Conservation (phyloP, 164 flowering plant genomes). For the Vitis amurensis region DNA sequence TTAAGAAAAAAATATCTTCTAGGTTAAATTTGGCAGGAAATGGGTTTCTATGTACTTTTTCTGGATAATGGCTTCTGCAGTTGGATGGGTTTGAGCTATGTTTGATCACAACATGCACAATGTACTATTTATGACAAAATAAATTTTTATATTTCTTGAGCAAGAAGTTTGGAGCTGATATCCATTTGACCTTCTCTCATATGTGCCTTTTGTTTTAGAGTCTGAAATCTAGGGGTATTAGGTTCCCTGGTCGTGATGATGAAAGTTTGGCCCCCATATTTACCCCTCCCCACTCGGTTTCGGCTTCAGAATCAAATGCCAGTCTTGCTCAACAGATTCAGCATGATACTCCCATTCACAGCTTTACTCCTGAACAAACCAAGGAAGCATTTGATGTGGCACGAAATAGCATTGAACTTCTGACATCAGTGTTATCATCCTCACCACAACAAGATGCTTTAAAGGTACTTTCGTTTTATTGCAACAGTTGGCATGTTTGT, state of each 20-base stretch:
- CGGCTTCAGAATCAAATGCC: conserved; percentile 43
- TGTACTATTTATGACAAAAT: neutral
- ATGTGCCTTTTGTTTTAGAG: conserved; percentile 44
- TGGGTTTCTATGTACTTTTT: neutral
- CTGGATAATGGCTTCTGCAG: neutral
- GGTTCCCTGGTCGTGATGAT: conserved; percentile 91
- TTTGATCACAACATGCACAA: too few species aligned
- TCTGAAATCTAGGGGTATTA: conserved; percentile 80
- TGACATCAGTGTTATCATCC: conserved; percentile 84
- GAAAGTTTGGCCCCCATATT: conserved; percentile 95
- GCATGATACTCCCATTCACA: conserved; percentile 43
- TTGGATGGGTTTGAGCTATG: too few species aligned
- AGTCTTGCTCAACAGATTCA: conserved; percentile 40
- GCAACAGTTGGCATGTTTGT: neutral
- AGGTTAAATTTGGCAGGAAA: neutral
- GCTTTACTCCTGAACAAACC: conserved; percentile 75
- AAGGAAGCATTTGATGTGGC: conserved; percentile 98
- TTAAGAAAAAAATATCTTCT: too few species aligned
- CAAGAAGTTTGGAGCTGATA: neutral
- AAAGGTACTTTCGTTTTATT: conserved; percentile 47
- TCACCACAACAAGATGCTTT: conserved; percentile 90
- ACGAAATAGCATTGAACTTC: conserved; percentile 90
- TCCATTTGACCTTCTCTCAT: neutral
- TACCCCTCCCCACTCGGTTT: conserved; percentile 78
- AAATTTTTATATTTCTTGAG: neutral